Percentiles rank a stretch among this genome's conserved stretches.
phyloP scores from a whole-genome alignment of 768 basidiomycete genomes.

The Galerina marginata region DNA sequence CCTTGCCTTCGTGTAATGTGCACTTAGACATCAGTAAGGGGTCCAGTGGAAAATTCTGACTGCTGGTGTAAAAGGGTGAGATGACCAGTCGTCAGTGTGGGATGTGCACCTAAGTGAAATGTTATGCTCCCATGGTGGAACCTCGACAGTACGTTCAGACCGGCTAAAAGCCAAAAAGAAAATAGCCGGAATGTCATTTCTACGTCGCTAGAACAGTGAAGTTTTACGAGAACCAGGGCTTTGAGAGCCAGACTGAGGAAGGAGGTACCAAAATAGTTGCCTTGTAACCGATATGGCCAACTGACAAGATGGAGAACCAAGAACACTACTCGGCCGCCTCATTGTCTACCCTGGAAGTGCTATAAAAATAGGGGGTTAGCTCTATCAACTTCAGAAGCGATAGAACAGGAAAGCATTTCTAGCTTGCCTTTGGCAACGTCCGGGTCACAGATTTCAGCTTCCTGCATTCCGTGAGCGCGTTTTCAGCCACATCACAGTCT shows the following conservation, averaged over 20 bases:
- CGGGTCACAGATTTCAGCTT: constrained; percentile 50
- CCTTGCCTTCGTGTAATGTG: no score
- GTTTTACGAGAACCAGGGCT: no score
- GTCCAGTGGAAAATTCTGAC: neutral
- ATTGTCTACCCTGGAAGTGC: constrained; percentile 9
- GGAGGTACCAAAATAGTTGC: no score
- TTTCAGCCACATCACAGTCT: constrained; percentile 54
- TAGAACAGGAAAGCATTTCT: neutral
- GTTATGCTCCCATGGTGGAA: neutral
- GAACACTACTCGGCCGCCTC: neutral
- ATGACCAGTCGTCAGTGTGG: neutral
- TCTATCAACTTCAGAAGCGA: neutral
- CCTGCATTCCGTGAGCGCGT: constrained; percentile 66
- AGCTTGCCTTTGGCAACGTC: constrained; percentile 9
- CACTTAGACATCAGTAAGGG: no score
- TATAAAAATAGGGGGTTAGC: neutral
- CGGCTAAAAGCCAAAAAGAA: no score
- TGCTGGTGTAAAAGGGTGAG: neutral
- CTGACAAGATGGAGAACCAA: no score
- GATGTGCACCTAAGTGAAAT: neutral
- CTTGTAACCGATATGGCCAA: no score
- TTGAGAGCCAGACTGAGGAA: no score
- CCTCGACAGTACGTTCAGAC: no score
- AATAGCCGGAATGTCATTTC: no score
- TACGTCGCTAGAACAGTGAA: no score